Conservation (phyloP, 2,329 filamentous ascomycete genomes). For the Neoascochyta sp. region DNA sequence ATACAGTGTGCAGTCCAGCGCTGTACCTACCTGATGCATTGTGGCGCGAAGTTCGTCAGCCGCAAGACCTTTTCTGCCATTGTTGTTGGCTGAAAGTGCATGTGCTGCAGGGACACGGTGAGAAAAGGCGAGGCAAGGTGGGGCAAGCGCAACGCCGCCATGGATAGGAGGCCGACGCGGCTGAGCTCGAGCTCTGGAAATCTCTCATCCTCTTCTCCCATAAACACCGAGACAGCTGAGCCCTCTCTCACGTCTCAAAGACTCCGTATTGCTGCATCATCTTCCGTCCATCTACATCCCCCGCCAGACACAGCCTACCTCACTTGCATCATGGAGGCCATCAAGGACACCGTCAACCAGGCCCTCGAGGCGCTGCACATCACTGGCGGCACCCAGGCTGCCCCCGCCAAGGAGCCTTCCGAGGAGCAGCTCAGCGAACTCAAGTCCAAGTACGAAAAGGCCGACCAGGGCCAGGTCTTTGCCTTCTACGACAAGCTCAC, state of each 20-base stretch:
- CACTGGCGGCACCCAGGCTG: conserved; percentile 29
- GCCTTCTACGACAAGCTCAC: conserved; percentile 80
- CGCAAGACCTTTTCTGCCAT: too few relatives aligned
- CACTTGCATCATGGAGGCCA: conserved; percentile 41
- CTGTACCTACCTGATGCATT: too few relatives aligned
- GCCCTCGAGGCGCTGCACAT: conserved; percentile 44
- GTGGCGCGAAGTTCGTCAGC: too few relatives aligned
- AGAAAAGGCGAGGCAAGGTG: conserved; percentile 26
- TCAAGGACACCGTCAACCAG: conserved; percentile 42
- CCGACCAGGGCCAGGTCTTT: conserved; percentile 78
- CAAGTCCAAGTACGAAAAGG: conserved; percentile 68
- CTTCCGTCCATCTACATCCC: conserved; percentile 7
- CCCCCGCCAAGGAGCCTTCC: conserved; percentile 53
- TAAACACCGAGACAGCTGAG: conserved; percentile 1
- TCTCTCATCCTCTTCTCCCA: conserved; percentile 4
- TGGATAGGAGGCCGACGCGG: too few relatives aligned
- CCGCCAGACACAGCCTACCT: conserved; percentile 16
- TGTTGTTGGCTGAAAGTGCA: too few relatives aligned
- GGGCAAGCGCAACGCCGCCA: conserved; percentile 15
- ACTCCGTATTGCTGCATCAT: conserved; percentile 5
- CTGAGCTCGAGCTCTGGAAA: conserved; percentile 13
- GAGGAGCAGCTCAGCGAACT: conserved; percentile 65
- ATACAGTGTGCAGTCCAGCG: too few relatives aligned
- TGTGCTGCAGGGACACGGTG: conserved; percentile 24
- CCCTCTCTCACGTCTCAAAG: background rate